These are phyloP conservation scores for Aristolochia californica DNA, from an alignment of 164 flowering plant genomes.

Conservation along the genomic window DNA sequence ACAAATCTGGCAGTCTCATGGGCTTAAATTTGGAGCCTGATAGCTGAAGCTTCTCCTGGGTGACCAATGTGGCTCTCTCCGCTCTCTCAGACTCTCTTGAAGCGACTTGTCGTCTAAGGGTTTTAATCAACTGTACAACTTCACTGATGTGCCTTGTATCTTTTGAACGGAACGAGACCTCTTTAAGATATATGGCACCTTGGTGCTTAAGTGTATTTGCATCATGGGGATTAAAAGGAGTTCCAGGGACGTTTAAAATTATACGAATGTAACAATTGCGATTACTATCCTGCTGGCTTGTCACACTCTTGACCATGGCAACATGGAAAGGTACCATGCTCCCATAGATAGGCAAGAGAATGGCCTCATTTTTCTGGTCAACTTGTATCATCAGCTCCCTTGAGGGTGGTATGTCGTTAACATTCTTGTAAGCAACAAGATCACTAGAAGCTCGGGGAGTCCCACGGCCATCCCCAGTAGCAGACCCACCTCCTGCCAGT, in stretches of 20 bases:
- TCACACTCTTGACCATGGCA: conserved; percentile 56
- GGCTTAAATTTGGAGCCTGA: conserved; percentile 53
- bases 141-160: conserved; percentile 77
- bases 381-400: conserved; percentile 62
- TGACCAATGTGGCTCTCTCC: conserved; percentile 79
- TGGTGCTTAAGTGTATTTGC: conserved; percentile 42
- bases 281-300: conserved; percentile 48
- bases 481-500: conserved; percentile 56
- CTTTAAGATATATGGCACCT: conserved; percentile 62
- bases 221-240: conserved; percentile 59
- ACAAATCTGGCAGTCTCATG: conserved; percentile 46
- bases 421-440: conserved; percentile 53
- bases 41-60: conserved; percentile 69
- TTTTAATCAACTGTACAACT: conserved; percentile 60
- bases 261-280: conserved; percentile 62
- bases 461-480: conserved; percentile 19
- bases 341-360: conserved; percentile 69
- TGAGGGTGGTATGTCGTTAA: conserved; percentile 50
- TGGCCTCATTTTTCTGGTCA: conserved; percentile 73
- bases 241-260: conserved; percentile 73
- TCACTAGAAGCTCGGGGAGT: conserved; percentile 27
- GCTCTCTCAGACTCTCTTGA: conserved; percentile 80
- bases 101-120: conserved; percentile 59
- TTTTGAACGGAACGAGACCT: conserved; percentile 76
- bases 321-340: conserved; percentile 80